Percentiles rank a stretch among this genome's conserved stretches.
These are phyloP conservation scores for Penicillium sp. DNA, from an alignment of 2,329 filamentous ascomycete genomes.

Conservation along the genomic window DNA sequence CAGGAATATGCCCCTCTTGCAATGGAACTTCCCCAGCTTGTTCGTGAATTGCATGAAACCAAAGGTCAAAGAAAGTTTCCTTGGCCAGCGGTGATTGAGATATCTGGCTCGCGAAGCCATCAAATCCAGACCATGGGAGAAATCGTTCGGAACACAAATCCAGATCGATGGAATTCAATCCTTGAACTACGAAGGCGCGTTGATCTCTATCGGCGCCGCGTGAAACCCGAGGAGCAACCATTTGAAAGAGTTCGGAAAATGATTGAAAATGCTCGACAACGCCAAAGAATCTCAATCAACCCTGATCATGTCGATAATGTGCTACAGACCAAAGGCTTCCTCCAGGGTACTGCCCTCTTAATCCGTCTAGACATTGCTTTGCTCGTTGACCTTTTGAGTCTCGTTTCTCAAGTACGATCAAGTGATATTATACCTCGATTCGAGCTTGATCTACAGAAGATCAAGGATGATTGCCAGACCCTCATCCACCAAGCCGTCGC, in stretches of 20 bases:
- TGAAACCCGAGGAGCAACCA: conserved; percentile 41
- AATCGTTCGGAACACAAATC: conserved; percentile 23
- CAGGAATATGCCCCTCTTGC: conserved; percentile 44
- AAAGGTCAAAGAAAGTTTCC: neutral
- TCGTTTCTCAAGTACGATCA: conserved; percentile 16
- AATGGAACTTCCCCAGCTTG: conserved; percentile 27
- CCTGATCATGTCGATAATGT: conserved; percentile 31
- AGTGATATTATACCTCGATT: neutral
- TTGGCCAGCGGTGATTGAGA: conserved; percentile 4
- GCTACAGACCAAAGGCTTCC: conserved; percentile 37
- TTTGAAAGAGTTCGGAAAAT: conserved; percentile 39
- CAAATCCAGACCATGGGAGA: conserved; percentile 28
- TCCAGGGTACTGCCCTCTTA: conserved; percentile 49
- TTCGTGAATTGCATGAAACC: conserved; percentile 29
- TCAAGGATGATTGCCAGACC: conserved; percentile 41
- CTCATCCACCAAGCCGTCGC: conserved; percentile 44
- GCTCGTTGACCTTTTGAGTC: conserved; percentile 46
- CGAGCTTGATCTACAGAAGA: conserved; percentile 31
- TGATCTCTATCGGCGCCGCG: conserved; percentile 31
- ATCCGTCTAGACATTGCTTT: conserved; percentile 53
- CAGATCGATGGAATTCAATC: conserved; percentile 25
- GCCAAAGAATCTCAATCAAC: conserved; percentile 22
- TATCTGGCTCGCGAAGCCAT: conserved; percentile 17
- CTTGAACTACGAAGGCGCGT: conserved; percentile 32
- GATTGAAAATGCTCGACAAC: conserved; percentile 34